A percentile compares a stretch with the other conserved stretches of the same genome.
Evolutionary conservation across 106 monocot species (phyloP).

Genomic region (Vanilla planifolia): DNA sequence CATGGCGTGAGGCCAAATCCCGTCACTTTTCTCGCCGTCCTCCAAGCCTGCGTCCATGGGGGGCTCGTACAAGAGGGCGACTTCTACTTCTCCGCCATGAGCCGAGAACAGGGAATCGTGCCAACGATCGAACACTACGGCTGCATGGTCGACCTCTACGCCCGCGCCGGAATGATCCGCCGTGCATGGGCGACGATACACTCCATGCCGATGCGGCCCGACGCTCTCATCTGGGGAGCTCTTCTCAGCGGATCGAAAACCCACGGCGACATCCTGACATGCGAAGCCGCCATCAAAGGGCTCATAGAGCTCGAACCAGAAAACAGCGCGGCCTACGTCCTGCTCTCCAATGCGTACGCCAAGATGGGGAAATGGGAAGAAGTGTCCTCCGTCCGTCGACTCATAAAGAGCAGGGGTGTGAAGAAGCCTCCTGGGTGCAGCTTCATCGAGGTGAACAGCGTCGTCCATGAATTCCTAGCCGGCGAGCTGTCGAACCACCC

Average conservation of each 20-base stretch:
- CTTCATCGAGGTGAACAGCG: conserved; percentile 3
- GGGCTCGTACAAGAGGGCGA: conserved; percentile 38
- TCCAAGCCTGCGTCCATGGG: conserved; percentile 62
- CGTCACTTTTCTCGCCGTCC: conserved; percentile 16
- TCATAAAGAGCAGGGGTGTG: conserved; percentile 29
- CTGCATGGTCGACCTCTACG: conserved; percentile 60
- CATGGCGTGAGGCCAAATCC: not conserved
- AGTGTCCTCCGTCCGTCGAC: conserved; percentile 23
- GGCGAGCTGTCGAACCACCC: not conserved
- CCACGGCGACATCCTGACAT: conserved; percentile 19
- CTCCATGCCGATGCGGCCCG: conserved; percentile 28
- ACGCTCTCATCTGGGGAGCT: conserved; percentile 29
- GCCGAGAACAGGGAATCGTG: conserved; percentile 15
- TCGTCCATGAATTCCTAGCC: conserved; percentile 3
- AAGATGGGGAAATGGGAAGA: conserved; percentile 37
- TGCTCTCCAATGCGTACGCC: conserved; percentile 47
- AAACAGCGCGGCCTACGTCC: conserved; percentile 28
- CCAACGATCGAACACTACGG: conserved; percentile 56
- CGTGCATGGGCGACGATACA: conserved; percentile 12
- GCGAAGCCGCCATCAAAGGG: conserved; percentile 11
- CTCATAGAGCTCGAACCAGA: conserved; percentile 20
- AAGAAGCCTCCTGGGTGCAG: conserved; percentile 30
- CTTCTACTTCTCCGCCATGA: conserved; percentile 36
- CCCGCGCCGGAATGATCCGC: conserved; percentile 9
- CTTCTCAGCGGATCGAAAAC: conserved; percentile 30